Evolutionary conservation across 139 green algal genomes (phyloP).

Genomic region (Haematococcus sp.): DNA sequence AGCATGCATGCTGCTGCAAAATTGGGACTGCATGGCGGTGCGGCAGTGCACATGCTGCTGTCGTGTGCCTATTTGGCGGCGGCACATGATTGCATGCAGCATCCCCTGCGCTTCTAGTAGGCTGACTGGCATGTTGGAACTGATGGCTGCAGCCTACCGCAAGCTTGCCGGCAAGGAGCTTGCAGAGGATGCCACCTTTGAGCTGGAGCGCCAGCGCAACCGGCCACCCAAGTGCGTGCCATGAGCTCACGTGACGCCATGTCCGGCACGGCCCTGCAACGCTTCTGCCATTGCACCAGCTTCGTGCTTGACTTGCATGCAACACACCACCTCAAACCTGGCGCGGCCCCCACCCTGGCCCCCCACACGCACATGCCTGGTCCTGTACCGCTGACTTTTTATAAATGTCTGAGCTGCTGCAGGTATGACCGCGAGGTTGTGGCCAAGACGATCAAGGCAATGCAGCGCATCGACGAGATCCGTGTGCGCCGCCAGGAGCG

Average conservation of each 20-base stretch:
- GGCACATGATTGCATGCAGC: no score
- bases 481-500: conserved; percentile 77
- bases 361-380: no score
- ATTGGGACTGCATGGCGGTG: neutral
- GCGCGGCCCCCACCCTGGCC: no score
- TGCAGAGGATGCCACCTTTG: conserved; percentile 92
- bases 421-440: conserved; percentile 38
- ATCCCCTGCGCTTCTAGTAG: no score
- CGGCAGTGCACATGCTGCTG: neutral
- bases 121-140: no score
- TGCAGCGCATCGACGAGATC: conserved; percentile 86
- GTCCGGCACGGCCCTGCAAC: neutral
- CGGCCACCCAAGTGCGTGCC: conserved; percentile 80
- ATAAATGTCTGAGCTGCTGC: neutral
- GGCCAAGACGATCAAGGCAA: conserved; percentile 88
- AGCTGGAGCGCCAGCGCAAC: conserved; percentile 95
- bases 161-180: conserved; percentile 95
- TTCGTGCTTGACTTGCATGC: no score
- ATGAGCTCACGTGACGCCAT: neutral
- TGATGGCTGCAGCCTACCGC: conserved; percentile 37
- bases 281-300: neutral
- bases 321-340: no score
- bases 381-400: neutral
- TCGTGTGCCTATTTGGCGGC: neutral
- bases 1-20: no score